Base-by-base conservation (phyloP, 2,329 filamentous ascomycete genomes). In the Purpureocillium takamizusanense region DNA sequence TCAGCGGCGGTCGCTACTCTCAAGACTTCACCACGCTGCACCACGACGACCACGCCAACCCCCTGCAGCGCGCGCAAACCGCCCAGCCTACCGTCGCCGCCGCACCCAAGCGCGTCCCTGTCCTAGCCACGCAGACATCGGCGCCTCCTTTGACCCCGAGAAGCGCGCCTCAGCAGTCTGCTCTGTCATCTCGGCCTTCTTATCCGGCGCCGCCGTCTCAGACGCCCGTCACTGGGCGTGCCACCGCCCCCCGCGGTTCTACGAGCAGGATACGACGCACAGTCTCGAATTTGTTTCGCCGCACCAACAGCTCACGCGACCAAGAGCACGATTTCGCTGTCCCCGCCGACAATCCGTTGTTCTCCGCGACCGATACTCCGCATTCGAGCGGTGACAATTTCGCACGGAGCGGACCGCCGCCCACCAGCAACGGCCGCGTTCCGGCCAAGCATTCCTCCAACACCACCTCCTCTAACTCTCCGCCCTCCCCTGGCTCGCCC, bases 1-100 rank as follows among this genome's bases (percentile, higher is more conserved):
- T 76, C 42, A 79, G 76, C 49, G 67, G 76, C 49, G 67, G 70
- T 44, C 69, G 62, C 36, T 56, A 73, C 50, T 76, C 74, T 34
- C 69, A 70, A 41, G 72, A 76, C 46, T 76, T 78, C 44, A 62
- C 62, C 35, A 56, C 61, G 28, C 53, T 65, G 43, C 62, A 65
- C 29, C 41, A 58, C 41, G 51, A 57, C 42, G 51, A 57, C 40
- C 50, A 52, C 42, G 54, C 28, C 11, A 7, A 14, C 28, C 5
- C 11, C 28, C 36, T 48, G 12, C 45, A 50, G 32, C 51, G 50
- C 31, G 53, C 50, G 39, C 47, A 45, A 33, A 35, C 45, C 11
- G 40, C 45, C 16, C 50, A 46, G 9, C 46, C 36, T 8, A 35
- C 40, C 9, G n/a, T 33, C 7, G n/a, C 33, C 4, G 17, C 38